phyloP scores from a whole-genome alignment of 129 eudicot species.

The Saposhnikovia divaricata region DNA sequence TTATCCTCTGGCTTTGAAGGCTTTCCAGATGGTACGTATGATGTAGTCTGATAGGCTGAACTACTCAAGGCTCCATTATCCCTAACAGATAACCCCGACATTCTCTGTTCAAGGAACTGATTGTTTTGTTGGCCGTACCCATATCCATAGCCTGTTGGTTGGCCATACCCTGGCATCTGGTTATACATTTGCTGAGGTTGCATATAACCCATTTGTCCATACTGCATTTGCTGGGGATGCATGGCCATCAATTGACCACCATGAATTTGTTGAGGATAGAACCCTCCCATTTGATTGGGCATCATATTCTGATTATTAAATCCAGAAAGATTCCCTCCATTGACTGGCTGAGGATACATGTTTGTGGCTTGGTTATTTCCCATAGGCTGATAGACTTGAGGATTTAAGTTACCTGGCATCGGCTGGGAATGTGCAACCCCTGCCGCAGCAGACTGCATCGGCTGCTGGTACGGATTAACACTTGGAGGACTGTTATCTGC shows the following conservation, averaged over 20 bases:
- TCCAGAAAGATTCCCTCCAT: conserved; percentile 12
- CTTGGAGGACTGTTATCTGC: conserved; percentile 24
- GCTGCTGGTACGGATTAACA: conserved; percentile 20
- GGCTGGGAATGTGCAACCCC: conserved; percentile 19
- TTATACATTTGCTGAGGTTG: conserved; percentile 65
- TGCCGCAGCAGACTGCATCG: conserved; percentile 18
- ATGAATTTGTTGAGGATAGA: conserved; percentile 35
- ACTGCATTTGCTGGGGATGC: conserved; percentile 52
- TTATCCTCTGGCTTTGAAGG: conserved; percentile 76
- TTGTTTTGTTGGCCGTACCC: conserved; percentile 57
- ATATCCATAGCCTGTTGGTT: conserved; percentile 32
- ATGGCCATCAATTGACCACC: conserved; percentile 50
- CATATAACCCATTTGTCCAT: conserved; percentile 58
- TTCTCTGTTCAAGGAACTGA: conserved; percentile 57
- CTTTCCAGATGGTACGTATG: conserved; percentile 49
- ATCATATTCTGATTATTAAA: conserved; percentile 36
- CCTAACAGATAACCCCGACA: conserved; percentile 59
- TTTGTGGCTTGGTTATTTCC: conserved; percentile 30
- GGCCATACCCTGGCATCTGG: conserved; percentile 54
- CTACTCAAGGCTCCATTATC: conserved; percentile 31
- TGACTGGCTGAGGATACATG: conserved; percentile 28
- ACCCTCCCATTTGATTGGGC: conserved; percentile 22
- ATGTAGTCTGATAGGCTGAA: conserved; percentile 14
- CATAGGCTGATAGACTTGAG: conserved; percentile 20
- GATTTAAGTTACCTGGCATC: conserved; percentile 21